Base-by-base conservation (phyloP, 2,329 filamentous ascomycete species). In the Stagonosporopsis cucurbitacearum region DNA sequence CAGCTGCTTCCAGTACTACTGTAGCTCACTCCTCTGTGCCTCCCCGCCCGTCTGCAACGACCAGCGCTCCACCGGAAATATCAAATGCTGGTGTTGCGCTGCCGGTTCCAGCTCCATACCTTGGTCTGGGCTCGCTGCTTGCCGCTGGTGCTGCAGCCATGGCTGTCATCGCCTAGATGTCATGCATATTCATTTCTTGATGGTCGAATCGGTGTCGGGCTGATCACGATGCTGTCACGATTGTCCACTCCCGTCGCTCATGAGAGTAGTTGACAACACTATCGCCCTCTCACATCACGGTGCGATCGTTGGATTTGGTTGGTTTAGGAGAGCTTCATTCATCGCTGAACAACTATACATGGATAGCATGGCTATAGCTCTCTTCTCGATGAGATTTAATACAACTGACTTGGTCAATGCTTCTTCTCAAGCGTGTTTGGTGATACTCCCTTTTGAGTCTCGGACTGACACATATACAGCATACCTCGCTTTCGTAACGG, bases 141-240 rank as follows among this genome's bases (percentile, higher is more conserved):
- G 66, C 50, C 49, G 66, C 57, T 25, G 67, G 66, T 41, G 63
- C 64, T 57, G 60, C 54, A 41, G 63, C 57, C 36, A 53, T 69
- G 46, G 63, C 57, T 52, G 54, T 58, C 40, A 42, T 66, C 25
- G 62, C 56, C 61, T 70, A 59, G 58, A 43, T 43, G 40, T 22
- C 44, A 13, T 17, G 17, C 23, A 20, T 49, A 46, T 30, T 33
- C 28, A 41, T 36, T 32, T 51, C 48, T 42, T 54, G 35, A 52
- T 28, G 33, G 30, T 44, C 40, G 40, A 20, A 25, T 39, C 26
- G 30, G 36, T 39, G 13, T 46, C 35, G 25, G 48, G 17, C 17
- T 41, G 37, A 42, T 11, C 22, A 32, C 42, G 36, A 23, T 37
- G 47, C 28, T 42, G 19, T 42, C 36, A 50, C 17, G 23, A 19